Conservation (phyloP, 257 asterid genomes). For the Fraxinus cuspidata region DNA sequence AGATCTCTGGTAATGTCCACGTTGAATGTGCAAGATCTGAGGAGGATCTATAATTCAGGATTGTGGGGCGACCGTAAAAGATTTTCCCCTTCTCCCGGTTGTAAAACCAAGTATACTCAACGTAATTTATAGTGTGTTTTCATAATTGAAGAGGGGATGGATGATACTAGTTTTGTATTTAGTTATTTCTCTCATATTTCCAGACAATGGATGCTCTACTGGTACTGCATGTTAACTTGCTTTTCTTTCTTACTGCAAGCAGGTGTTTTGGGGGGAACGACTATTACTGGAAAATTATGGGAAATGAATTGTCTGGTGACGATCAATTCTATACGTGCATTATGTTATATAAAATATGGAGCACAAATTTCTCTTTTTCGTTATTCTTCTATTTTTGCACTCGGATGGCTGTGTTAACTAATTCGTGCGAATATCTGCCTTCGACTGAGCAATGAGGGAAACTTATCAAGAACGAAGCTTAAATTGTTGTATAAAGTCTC, state of each 20-base stretch:
- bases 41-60: slow-evolving; percentile 32
- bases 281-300: neutral
- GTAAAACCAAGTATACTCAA: slow-evolving; percentile 30
- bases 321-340: too few species aligned
- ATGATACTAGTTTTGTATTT: slow-evolving; percentile 24
- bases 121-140: slow-evolving; percentile 32
- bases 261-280: neutral
- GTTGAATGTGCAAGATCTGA: slow-evolving; percentile 22
- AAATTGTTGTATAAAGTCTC: too few species aligned
- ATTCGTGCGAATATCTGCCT: too few species aligned
- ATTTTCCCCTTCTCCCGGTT: slow-evolving; percentile 34
- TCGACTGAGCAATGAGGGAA: too few species aligned
- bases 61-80: slow-evolving; percentile 28
- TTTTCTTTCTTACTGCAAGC: neutral
- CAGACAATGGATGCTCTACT: neutral
- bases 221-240: neutral
- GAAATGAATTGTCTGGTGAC: neutral
- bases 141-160: slow-evolving; percentile 23
- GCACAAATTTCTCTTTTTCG: too few species aligned
- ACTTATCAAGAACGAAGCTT: too few species aligned
- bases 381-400: too few species aligned
- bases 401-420: too few species aligned
- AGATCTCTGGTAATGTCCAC: neutral
- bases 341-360: too few species aligned
- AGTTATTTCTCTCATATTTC: slow-evolving; percentile 23